Evolutionary conservation across 768 basidiomycete species (phyloP), one percentile per base, ranked within the genome.

Genomic region (Coprinopsis marcescibilis): DNA sequence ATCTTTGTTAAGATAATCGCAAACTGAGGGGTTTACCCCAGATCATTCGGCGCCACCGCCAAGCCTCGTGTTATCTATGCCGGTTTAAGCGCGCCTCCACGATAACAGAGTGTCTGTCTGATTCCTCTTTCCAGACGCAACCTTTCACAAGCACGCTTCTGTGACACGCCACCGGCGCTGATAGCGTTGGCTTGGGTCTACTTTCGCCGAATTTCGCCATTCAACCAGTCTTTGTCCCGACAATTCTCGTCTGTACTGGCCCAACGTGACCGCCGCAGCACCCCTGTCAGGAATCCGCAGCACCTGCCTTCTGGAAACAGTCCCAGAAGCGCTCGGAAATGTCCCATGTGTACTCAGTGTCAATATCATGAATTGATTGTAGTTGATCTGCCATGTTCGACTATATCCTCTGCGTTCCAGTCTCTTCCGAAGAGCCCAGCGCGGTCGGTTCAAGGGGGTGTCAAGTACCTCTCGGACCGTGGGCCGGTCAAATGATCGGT

Each of bases 21-120:
- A 32, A 8, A 32, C n/a, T n/a, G n/a, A n/a, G n/a, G n/a, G n/a
- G n/a, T 15, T 20, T 41, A 44, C 43, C 43, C 43, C 43, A 44
- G n/a, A 44, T 14, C 27, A n/a, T 3, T 25, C 44, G 14, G 15
- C 27, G 43, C n/a, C 14, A 13, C 17, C 23, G 43, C 43, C 43
- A 44, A 32, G 43, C 26, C 30, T 4, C 15, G 26, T 2, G 27
- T 34, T 44, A 44, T 44, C 43, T 44, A 44, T 10, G 8, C 14
- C 14, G n/a, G 29, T 32, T 32, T 32, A 32, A 32, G 29, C 29
- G 29, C 29, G n/a, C n/a, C n/a, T n/a, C n/a, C n/a, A n/a, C 29
- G 29, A 32, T 32, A 32, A 8, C 29, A 32, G 8, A 32, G 8
- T 32, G n/a, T n/a, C n/a, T n/a, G n/a, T n/a, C n/a, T n/a, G n/a